Base-by-base conservation (phyloP, 257 asterid species). In the Echites panduratus region DNA sequence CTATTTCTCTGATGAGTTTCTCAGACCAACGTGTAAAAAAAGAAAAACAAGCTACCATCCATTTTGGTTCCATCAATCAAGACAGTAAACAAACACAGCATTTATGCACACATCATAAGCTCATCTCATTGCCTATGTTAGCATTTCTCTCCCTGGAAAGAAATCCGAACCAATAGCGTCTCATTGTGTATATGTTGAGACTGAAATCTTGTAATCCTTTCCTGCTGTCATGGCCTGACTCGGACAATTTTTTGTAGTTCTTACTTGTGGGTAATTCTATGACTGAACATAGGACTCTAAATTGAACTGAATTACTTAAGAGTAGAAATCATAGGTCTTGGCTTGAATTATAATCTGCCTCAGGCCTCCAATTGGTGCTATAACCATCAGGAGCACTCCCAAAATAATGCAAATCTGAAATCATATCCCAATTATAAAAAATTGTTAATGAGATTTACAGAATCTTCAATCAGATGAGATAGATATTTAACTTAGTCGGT, bases 331-430 rank as follows among this genome's bases (percentile, higher is more conserved):
- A 73, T 82, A 85, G 75, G 5, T 67, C 75, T 27, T 78, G 44
- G 86, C 86, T 38, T 77, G 75, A 72, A 80, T n/a, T 75, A 79
- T 71, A 27, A 88, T 80, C 72, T 68, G 77, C 29, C 86, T 79
- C 38, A 88, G 61, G 2, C 83, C 93, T 69, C 93, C 93, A 27
- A 88, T 84, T 1, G 90, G 90, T 38, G 87, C 85, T 32, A 88
- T 64, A 16, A 79, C 6, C 88, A 81, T 88, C 74, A 86, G 48
- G 4, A 70, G 9, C 40, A 86, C 66, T 0, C 93, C 93, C 32
- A 88, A 49, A n/a, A 82, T 50, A 45, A 88, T 88, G 80, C 85
- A 88, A 2, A 72, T 70, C 89, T 88, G 85, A n/a, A 56, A 9
- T 66, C 35, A 61, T 17, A 0, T 26, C 11, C 12, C 20, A 45